Evolutionary conservation across 2,329 filamentous ascomycete genomes (phyloP).

Genomic region (Fusarium euwallaceae): DNA sequence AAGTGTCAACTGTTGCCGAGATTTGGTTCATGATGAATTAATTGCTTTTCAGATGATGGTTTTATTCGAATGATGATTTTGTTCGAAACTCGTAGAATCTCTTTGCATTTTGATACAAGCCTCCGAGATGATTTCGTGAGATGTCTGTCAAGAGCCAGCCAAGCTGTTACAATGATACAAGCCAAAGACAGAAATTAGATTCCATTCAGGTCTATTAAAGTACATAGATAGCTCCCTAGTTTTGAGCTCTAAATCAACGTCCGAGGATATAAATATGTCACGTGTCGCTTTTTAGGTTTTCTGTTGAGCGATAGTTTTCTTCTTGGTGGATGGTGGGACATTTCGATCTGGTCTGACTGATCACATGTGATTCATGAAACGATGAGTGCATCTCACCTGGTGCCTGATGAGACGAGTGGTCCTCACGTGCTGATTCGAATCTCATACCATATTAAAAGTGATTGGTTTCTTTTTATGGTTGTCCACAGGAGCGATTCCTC

Average conservation of each 20-base stretch:
- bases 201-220: background rate
- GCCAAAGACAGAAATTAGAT: background rate
- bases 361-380: background rate
- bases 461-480: background rate
- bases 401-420: background rate
- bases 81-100: background rate
- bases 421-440: background rate
- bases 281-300: background rate
- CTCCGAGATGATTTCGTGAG: background rate
- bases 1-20: background rate
- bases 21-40: background rate
- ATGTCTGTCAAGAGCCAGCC: background rate
- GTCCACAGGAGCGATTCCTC: background rate
- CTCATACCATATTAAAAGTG: accelerated
- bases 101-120: no score
- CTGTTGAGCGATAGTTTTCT: background rate
- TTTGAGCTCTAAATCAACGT: background rate
- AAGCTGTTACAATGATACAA: background rate
- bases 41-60: background rate
- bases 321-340: background rate
- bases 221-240: background rate
- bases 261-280: background rate
- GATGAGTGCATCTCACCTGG: background rate
- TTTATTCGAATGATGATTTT: background rate
- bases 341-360: background rate